Evolutionary conservation across 2,329 filamentous ascomycete species (phyloP).

Genomic region (Akanthomyces uredinophilus): DNA sequence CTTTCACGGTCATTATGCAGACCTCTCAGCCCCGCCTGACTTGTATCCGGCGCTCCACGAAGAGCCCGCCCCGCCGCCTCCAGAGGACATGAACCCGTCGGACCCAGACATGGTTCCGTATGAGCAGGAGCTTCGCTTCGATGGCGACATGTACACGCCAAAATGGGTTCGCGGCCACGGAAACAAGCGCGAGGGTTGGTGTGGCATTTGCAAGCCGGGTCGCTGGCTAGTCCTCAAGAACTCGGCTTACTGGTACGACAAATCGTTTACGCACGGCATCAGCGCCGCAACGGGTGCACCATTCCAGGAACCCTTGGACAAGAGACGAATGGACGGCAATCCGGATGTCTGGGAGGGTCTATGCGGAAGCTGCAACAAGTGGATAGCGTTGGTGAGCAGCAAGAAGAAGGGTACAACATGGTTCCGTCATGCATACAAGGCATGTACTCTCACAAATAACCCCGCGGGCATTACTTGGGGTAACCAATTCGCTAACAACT

Average conservation of each 20-base stretch:
- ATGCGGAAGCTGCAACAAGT: conserved; percentile 73
- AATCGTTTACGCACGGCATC: conserved; percentile 83
- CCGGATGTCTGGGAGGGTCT: conserved; percentile 77
- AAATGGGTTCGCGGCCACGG: conserved; percentile 80
- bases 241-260: conserved; percentile 90
- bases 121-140: conserved; percentile 73
- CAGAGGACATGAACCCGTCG: conserved; percentile 74
- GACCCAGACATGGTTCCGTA: conserved; percentile 72
- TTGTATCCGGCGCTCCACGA: conserved; percentile 70
- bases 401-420: conserved; percentile 92
- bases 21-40: conserved; percentile 70
- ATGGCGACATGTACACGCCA: conserved; percentile 77
- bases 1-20: conserved; percentile 64
- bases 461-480: too few species aligned
- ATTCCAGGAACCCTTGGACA: conserved; percentile 73
- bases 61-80: conserved; percentile 67
- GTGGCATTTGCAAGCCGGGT: conserved; percentile 79
- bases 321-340: conserved; percentile 71
- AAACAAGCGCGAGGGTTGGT: conserved; percentile 86
- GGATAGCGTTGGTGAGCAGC: conserved; percentile 75
- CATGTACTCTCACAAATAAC: conserved; percentile 32
- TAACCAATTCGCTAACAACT: neutral
- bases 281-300: conserved; percentile 73
- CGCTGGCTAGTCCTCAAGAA: conserved; percentile 86
- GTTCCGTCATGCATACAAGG: conserved; percentile 87